Evolutionary conservation across 176 grass and related monocot genomes (phyloP).

Genomic region (Elymus sibiricus): DNA sequence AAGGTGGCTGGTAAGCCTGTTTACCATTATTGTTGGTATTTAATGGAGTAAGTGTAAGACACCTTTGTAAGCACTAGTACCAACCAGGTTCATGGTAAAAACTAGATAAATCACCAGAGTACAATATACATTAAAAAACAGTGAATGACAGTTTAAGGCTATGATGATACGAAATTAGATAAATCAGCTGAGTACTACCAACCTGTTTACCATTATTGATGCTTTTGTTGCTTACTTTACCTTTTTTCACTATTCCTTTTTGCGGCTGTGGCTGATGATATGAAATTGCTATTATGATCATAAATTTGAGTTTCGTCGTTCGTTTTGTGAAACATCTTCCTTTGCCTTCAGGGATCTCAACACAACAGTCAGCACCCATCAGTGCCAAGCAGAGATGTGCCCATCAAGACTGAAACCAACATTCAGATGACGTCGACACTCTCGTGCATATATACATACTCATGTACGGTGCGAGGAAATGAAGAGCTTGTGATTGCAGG

Average conservation of each 20-base stretch:
- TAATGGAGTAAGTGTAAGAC: too few species aligned
- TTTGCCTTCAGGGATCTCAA: slow-evolving; percentile 15
- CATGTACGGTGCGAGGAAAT: too few species aligned
- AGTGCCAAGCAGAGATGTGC: background rate
- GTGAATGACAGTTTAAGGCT: too few species aligned
- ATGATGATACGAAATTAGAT: too few species aligned
- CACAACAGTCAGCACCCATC: slow-evolving; percentile 15
- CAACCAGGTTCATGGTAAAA: background rate
- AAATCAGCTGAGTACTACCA: too few species aligned
- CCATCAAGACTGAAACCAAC: slow-evolving; percentile 35
- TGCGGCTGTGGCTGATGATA: background rate
- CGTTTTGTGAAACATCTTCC: background rate
- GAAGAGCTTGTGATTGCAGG: too few species aligned
- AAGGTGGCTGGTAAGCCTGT: too few species aligned
- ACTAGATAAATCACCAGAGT: background rate
- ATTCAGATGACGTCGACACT: slow-evolving; percentile 1
- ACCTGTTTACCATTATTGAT: background rate
- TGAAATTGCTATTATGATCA: background rate
- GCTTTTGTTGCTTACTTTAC: background rate
- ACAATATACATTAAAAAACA: too few species aligned
- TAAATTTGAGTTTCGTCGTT: background rate
- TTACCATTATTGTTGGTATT: too few species aligned
- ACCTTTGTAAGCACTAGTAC: too few species aligned
- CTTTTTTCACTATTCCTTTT: background rate
- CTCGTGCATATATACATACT: too few species aligned